Base-by-base conservation (phyloP, 192 early-diverging fungal genomes). In the Coemansia sp. region DNA sequence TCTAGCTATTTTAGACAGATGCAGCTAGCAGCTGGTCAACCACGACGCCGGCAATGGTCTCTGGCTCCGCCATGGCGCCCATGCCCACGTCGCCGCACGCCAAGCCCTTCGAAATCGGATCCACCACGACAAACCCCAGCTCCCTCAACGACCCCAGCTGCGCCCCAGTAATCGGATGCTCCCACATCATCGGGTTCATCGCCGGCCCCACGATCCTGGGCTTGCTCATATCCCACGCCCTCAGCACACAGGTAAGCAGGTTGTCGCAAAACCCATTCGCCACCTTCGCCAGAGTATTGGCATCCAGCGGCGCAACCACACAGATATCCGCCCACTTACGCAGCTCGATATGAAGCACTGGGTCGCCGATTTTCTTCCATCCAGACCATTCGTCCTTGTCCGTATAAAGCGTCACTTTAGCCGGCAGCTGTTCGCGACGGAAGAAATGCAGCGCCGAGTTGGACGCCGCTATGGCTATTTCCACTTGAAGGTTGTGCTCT, bases 161-260 rank as follows among this genome's bases (percentile, higher is more conserved):
- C 30, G 70, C 74, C 6, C 62, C 72, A 0, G 96, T 97, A 46
- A 95, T 85, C 20, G 90, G 93, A 75, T 98, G 94, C 36, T 89
- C 85, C 92, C 93, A 98, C 96, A 97, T 97, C 79, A 86, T 83
- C 6, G 93, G 95, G 62, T 97, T 96, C 95, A 98, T 98, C n/a
- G 95, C 95, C 9, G 95, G 96, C 60, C 88, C 92, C 6, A 91
- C 83, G 16, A 94, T 59, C 1, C 95, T 84, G 0, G 90, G 90
- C 55, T 85, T 86, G 13, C 53, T 58, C 25, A 74, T 71, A 64
- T 95, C 89, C 95, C 96, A 98, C 0, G 96, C 96, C 6, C 96
- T 67, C 25, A 95, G 62, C 22, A 94, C 83, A 67, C 93, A 94
- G 1, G 94, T 95, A 59, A 98, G 78, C 55, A 98, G 64, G 66